Evolutionary conservation across 495 filamentous ascomycete genomes (phyloP), one percentile per base, ranked within the genome.

Genomic region (Podospora fimiseda): DNA sequence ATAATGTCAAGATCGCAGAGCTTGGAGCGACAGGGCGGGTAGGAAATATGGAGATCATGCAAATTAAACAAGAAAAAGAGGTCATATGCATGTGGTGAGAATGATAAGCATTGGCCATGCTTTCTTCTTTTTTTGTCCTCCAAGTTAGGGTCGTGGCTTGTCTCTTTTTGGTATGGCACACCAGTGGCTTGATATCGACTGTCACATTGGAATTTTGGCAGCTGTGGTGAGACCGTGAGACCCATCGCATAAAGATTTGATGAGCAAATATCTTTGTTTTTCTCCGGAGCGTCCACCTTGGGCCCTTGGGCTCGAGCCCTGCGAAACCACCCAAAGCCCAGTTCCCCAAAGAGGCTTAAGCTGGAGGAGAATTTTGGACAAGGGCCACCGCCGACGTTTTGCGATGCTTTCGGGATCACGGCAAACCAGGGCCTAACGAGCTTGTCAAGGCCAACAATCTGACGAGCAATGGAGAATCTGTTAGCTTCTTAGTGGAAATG

Each of bases 261-360:
- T 43, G 52, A n/a, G n/a, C n/a, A n/a, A 55, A 23, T 16, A 14
- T 45, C 15, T 55, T 55, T 15, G 16, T 6, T 36, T 23, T 37
- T 18, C 8, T 33, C 36, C 54, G 38, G 18, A 40, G 30, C 18
- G 52, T 36, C 48, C 41, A 48, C 13, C 44, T 50, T 52, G 55
- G 49, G 27, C 39, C 21, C 30, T 27, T 18, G 20, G 16, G 46
- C 15, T n/a, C n/a, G n/a, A n/a, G n/a, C n/a, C n/a, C n/a, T n/a
- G n/a, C n/a, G n/a, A 33, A 33, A 33, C 27, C 27, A 33, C 27
- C 27, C 27, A 33, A 18, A 23, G 30, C 9, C 37, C 40, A 38
- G 50, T 30, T 50, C 23, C 46, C 50, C 3, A 58, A 53, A 53
- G 22, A 16, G 40, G 55, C 24, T 50, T 53, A 46, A 50, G n/a